These are phyloP conservation scores for Trichosanthes truncata DNA, from an alignment of 306 rosid species.

Conservation along the genomic window DNA sequence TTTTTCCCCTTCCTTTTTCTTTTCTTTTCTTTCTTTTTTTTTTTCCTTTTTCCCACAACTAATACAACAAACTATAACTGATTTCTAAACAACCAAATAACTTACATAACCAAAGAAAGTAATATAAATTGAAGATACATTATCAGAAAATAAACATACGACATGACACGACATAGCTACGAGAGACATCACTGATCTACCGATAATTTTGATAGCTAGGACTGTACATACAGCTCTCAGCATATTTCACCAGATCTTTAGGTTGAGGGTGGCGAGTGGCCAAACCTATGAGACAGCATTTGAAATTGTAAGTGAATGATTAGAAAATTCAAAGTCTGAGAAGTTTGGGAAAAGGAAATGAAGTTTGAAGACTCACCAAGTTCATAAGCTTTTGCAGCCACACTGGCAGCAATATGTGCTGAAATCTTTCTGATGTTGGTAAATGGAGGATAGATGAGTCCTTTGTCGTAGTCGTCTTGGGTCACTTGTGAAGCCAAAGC, in stretches of 20 bases:
- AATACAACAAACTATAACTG: not conserved
- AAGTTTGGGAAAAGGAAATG: not conserved
- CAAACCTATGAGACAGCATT: constrained; percentile 44
- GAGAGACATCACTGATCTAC: constrained; percentile 18
- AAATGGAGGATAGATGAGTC: constrained; percentile 88
- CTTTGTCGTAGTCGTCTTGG: constrained; percentile 55
- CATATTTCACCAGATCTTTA: constrained; percentile 63
- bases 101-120: not conserved
- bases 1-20: not conserved
- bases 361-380: constrained; percentile 44
- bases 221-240: constrained; percentile 88
- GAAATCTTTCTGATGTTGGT: constrained; percentile 83
- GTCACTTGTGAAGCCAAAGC: constrained; percentile 77
- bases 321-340: not conserved
- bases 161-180: not conserved
- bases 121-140: not conserved
- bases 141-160: not conserved
- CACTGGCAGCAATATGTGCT: constrained; percentile 84
- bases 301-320: not conserved
- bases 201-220: constrained; percentile 65
- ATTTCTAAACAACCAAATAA: not conserved
- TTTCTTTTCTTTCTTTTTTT: not conserved
- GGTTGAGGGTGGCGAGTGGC: constrained; percentile 89
- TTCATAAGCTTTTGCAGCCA: constrained; percentile 84
- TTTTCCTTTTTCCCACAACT: not conserved